phyloP scores from a whole-genome alignment of 768 basidiomycete genomes.

The Kwoniella mangroviensis region DNA sequence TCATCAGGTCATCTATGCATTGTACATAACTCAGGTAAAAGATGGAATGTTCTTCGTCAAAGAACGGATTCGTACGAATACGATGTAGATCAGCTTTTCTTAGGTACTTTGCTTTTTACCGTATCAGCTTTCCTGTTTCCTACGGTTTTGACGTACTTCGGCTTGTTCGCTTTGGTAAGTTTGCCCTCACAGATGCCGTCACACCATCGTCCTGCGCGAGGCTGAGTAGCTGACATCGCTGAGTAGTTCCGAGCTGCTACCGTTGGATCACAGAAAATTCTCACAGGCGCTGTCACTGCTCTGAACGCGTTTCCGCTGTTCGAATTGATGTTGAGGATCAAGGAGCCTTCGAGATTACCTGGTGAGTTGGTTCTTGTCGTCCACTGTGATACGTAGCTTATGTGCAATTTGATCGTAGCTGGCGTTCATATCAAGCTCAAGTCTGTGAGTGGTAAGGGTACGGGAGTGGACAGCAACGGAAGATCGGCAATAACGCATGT shows the following conservation, averaged over 20 bases:
- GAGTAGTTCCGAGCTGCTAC: no score
- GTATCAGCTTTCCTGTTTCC: slow-evolving; percentile 60
- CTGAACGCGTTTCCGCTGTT: slow-evolving; percentile 95
- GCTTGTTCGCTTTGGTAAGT: slow-evolving; percentile 73
- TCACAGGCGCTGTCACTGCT: slow-evolving; percentile 73
- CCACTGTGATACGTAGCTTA: neutral
- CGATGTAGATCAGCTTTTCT: slow-evolving; percentile 89
- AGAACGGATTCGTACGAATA: slow-evolving; percentile 91
- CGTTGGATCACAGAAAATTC: slow-evolving; percentile 63
- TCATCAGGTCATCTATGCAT: neutral
- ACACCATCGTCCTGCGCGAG: no score
- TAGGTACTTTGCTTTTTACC: slow-evolving; percentile 70
- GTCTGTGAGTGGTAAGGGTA: neutral
- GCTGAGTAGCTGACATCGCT: neutral
- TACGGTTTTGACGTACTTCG: slow-evolving; percentile 83
- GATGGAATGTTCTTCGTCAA: slow-evolving; percentile 81
- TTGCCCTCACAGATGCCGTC: neutral
- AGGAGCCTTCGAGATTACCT: slow-evolving; percentile 81
- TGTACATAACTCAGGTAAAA: slow-evolving; percentile 68
- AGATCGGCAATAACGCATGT: slow-evolving; percentile 1
- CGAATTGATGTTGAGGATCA: slow-evolving; percentile 77
- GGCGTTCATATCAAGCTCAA: slow-evolving; percentile 19
- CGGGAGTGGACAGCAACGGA: neutral
- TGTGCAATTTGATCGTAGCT: neutral
- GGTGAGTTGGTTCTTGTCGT: slow-evolving; percentile 60